phyloP scores from a whole-genome alignment of 495 filamentous ascomycete genomes.

The Annulohypoxylon bovei region DNA sequence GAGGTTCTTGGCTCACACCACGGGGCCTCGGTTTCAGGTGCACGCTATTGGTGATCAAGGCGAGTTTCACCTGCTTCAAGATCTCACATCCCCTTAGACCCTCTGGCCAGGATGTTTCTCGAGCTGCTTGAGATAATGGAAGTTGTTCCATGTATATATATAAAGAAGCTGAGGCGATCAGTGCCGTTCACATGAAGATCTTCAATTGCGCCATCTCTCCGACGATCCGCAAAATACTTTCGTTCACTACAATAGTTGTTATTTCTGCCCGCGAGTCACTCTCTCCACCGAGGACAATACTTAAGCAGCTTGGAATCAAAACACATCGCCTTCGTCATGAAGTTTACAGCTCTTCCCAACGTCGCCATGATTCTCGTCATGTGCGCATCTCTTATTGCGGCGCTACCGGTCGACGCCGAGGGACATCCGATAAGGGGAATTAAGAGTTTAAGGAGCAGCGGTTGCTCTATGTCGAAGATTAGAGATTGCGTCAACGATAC shows the following conservation, averaged over 20 bases:
- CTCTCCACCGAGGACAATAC: conserved; percentile 20
- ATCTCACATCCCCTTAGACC: conserved; percentile 19
- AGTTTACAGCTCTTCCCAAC: conserved; percentile 23
- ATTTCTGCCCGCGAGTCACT: conserved; percentile 11
- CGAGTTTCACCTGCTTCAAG: conserved; percentile 41
- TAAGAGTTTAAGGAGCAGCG: neutral
- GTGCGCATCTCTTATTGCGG: conserved; percentile 18
- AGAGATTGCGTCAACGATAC: conserved; percentile 35
- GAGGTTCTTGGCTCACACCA: conserved; percentile 25
- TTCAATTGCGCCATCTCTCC: conserved; percentile 18
- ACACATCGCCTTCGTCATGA: conserved; percentile 16
- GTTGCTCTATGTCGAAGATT: conserved; percentile 28
- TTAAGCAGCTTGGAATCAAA: conserved; percentile 11
- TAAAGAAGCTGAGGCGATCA: conserved; percentile 33
- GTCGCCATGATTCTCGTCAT: conserved; percentile 17
- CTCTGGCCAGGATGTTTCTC: conserved; percentile 16
- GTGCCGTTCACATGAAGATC: conserved; percentile 32
- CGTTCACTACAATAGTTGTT: conserved; percentile 27
- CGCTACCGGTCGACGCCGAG: conserved; percentile 18
- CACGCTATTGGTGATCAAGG: conserved; percentile 19
- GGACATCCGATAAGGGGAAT: neutral
- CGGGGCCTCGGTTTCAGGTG: conserved; percentile 31
- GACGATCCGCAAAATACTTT: conserved; percentile 28
- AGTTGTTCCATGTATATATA: conserved; percentile 22
- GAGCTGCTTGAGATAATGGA: conserved; percentile 19